phyloP scores from a whole-genome alignment of 1,139 yeast genomes.

The Sugiyamaella neomexicana region DNA sequence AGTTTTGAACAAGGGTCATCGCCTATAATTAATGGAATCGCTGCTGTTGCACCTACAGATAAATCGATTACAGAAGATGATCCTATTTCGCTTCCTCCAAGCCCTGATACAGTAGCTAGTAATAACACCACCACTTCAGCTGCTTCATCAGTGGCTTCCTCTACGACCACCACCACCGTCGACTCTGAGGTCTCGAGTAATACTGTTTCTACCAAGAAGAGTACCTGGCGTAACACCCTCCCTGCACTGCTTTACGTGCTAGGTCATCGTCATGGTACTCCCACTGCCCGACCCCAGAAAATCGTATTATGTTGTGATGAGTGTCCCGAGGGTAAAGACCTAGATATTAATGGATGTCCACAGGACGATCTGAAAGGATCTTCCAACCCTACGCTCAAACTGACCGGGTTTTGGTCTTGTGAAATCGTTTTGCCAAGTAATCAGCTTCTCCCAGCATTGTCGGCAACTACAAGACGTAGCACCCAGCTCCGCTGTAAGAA shows the following conservation, averaged over 20 bases:
- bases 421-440: slow-evolving; percentile 19
- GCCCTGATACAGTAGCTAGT: slow-evolving; percentile 13
- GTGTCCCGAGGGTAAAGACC: slow-evolving; percentile 58
- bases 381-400: slow-evolving; percentile 15
- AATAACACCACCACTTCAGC: slow-evolving; percentile 8
- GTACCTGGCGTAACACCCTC: slow-evolving; percentile 22
- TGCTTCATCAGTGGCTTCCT: slow-evolving; percentile 5
- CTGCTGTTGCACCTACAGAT: background rate
- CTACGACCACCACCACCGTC: slow-evolving; percentile 4
- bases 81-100: slow-evolving; percentile 8
- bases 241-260: slow-evolving; percentile 18
- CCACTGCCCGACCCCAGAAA: slow-evolving; percentile 19
- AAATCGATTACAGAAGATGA: background rate
- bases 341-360: slow-evolving; percentile 62
- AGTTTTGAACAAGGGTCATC: background rate
- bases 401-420: slow-evolving; percentile 20
- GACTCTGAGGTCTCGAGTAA: background rate
- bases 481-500: slow-evolving; percentile 39
- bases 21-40: slow-evolving; percentile 11
- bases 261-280: slow-evolving; percentile 18
- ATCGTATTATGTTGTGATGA: slow-evolving; percentile 47
- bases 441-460: slow-evolving; percentile 14
- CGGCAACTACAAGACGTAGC: slow-evolving; percentile 18
- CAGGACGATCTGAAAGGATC: slow-evolving; percentile 15
- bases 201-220: background rate